These are phyloP conservation scores for Pyrenophora seminiperda DNA, from an alignment of 2,329 filamentous ascomycete genomes.

Conservation along the genomic window DNA sequence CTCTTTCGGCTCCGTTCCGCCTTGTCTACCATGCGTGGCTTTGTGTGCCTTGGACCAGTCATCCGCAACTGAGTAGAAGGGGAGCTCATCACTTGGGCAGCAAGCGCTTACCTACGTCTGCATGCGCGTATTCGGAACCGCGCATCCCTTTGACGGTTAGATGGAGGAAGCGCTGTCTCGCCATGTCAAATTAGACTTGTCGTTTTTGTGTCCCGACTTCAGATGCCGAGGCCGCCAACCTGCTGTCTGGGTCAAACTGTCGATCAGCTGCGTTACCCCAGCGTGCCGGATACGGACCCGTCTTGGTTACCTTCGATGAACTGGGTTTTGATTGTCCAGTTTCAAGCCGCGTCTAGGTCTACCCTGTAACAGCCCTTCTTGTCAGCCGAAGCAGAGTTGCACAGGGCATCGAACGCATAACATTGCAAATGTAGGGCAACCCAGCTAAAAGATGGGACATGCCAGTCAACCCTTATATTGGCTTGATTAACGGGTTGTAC, in stretches of 20 bases:
- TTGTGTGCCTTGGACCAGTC: conserved; percentile 14
- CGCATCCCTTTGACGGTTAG: conserved; percentile 2
- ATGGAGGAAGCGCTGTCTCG: conserved; percentile 2
- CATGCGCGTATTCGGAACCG: conserved; percentile 4
- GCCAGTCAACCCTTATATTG: conserved; percentile 17
- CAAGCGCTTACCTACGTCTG: conserved; percentile 15
- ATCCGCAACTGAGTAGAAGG: conserved; percentile 20
- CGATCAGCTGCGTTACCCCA: conserved; percentile 29
- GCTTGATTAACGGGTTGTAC: conserved; percentile 14
- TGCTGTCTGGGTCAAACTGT: conserved; percentile 13
- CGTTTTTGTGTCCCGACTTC: conserved; percentile 7
- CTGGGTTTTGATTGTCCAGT: conserved; percentile 35
- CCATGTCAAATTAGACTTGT: conserved; percentile 8
- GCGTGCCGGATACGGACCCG: conserved; percentile 24
- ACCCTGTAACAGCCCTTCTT: conserved; percentile 21
- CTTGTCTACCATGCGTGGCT: conserved; percentile 4
- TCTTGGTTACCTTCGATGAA: conserved; percentile 14
- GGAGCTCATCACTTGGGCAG: conserved; percentile 13
- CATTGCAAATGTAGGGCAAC: conserved; percentile 24
- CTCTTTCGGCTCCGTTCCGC: conserved; percentile 8
- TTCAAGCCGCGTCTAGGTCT: conserved; percentile 29
- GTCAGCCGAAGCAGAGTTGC: conserved; percentile 24
- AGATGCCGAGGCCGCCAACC: conserved; percentile 7
- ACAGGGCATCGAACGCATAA: conserved; percentile 32
- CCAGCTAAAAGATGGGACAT: conserved; percentile 25